These are phyloP conservation scores for Phytophthora hybrid DNA, from an alignment of 352 stramenopile genomes.

Conservation along the genomic window DNA sequence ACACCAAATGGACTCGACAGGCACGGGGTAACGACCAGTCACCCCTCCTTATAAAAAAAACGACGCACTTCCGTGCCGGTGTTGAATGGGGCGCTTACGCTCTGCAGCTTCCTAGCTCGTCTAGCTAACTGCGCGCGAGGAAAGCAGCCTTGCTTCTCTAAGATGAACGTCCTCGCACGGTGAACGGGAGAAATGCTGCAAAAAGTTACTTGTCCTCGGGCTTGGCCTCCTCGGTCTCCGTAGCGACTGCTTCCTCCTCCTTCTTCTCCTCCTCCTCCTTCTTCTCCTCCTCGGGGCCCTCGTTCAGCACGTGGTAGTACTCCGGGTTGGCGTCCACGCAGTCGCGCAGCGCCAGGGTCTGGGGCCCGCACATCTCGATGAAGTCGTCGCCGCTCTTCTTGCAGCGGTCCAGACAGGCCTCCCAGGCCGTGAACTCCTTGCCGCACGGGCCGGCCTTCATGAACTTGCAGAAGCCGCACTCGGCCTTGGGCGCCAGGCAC, in stretches of 20 bases:
- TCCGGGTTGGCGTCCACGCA: constrained; percentile 90
- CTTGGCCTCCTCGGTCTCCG: constrained; percentile 10
- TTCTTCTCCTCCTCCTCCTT: constrained; percentile 9
- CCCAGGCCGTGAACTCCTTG: constrained; percentile 82
- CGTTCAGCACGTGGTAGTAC: constrained; percentile 89
- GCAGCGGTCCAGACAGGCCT: constrained; percentile 81
- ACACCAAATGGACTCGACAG: background rate
- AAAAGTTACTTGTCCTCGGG: constrained; percentile 30
- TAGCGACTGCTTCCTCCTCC: background rate
- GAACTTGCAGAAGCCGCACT: constrained; percentile 92
- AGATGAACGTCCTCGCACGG: constrained; percentile 25
- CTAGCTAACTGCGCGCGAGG: constrained; percentile 13
- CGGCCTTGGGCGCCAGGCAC: constrained; percentile 73
- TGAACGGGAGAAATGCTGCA: background rate
- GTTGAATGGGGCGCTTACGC: constrained; percentile 29
- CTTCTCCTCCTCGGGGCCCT: constrained; percentile 55
- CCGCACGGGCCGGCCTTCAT: constrained; percentile 91
- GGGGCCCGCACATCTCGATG: constrained; percentile 77
- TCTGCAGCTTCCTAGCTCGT: constrained; percentile 14
- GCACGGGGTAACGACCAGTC: constrained; percentile 30
- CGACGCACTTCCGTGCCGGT: constrained; percentile 16
- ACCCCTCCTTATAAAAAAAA: constrained; percentile 31
- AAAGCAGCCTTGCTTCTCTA: constrained; percentile 32
- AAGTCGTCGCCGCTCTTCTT: constrained; percentile 82
- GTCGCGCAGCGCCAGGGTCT: constrained; percentile 83